Evolutionary conservation across 2,329 filamentous ascomycete species (phyloP), one percentile per base, ranked within the genome.

Genomic region (Aquanectria penicillioides): DNA sequence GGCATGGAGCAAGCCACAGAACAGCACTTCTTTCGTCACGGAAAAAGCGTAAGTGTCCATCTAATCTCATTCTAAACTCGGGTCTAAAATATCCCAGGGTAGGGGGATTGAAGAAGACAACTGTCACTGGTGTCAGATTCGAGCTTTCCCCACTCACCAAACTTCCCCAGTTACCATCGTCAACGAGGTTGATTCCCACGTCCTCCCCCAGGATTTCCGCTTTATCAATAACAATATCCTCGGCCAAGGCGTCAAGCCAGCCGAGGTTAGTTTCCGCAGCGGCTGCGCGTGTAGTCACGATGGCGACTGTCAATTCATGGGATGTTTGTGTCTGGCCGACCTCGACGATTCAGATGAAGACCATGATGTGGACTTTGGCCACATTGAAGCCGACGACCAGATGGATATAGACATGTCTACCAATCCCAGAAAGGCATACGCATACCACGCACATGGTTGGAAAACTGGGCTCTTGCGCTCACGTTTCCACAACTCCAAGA

Each of bases 261-360:
- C 84, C 4, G 84, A 85, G 59, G 77, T 80, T 43, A 89, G 82
- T 23, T 90, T 92, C 52, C 84, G 87, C 62, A 83, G 81, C 52
- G 92, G 92, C 3, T 96, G 92, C 71, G 76, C 83, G 41, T 96
- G 92, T 69, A 73, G 69, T 1, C 77, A 84, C 2, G 81, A 86
- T 46, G 81, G 83, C 67, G 83, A 86, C 4, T 94, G 92, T 70
- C 87, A 90, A 70, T 91, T 88, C 66, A 80, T 78, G 31, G 80
- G 77, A 20, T 96, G 92, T 70, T 79, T 83, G 9, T 95, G 92
- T 63, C 81, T 93, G n/a, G 88, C 85, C 20, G 84, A 88, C 9
- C 81, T 86, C 0, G 81, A 85, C 0, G 78, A 81, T 0, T 78
- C 81, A 0, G 81, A 85, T 22, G 81, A 81, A 0, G 81, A 85